A percentile compares a stretch with the other conserved stretches of the same genome.
Conservation (phyloP, 352 stramenopile genomes). For the Lagenidium giganteum region DNA sequence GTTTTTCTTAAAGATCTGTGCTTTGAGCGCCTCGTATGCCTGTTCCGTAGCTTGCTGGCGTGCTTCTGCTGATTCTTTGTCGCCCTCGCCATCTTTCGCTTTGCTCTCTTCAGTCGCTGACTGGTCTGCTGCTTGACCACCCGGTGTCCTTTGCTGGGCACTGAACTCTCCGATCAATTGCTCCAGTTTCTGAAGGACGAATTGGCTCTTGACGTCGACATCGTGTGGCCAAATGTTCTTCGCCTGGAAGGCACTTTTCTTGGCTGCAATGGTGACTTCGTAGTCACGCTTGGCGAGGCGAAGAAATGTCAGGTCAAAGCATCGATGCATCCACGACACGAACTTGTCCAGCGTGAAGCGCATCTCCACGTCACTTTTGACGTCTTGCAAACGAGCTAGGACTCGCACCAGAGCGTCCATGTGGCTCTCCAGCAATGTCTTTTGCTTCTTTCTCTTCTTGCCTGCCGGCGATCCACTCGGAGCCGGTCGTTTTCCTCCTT, state of each 20-base stretch:
- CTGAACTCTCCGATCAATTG: constrained; percentile 32
- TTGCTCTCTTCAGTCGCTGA: constrained; percentile 1
- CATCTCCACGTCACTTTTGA: constrained; percentile 47
- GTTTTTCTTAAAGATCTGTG: constrained; percentile 49
- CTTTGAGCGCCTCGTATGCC: constrained; percentile 57
- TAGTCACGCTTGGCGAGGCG: constrained; percentile 58
- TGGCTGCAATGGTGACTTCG: constrained; percentile 25
- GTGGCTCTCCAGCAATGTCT: constrained; percentile 36
- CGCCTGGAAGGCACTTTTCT: constrained; percentile 19
- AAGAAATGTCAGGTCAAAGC: constrained; percentile 37
- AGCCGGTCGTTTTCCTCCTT: no score
- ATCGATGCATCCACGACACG: constrained; percentile 47
- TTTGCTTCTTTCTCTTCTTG: constrained; percentile 38
- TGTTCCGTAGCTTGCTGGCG: constrained; percentile 32
- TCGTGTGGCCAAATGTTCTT: constrained; percentile 38
- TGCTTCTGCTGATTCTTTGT: no score
- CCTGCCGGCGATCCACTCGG: constrained; percentile 1
- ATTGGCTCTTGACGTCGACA: constrained; percentile 56
- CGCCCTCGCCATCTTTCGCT: constrained; percentile 16
- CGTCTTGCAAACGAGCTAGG: constrained; percentile 38
- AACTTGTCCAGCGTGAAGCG: constrained; percentile 49
- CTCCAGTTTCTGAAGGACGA: constrained; percentile 43
- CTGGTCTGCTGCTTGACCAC: neutral
- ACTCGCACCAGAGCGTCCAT: constrained; percentile 56
- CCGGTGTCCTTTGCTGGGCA: constrained; percentile 3